Evolutionary conservation across 257 asterid species (phyloP).

Genomic region (Jacaranda mimosifolia): DNA sequence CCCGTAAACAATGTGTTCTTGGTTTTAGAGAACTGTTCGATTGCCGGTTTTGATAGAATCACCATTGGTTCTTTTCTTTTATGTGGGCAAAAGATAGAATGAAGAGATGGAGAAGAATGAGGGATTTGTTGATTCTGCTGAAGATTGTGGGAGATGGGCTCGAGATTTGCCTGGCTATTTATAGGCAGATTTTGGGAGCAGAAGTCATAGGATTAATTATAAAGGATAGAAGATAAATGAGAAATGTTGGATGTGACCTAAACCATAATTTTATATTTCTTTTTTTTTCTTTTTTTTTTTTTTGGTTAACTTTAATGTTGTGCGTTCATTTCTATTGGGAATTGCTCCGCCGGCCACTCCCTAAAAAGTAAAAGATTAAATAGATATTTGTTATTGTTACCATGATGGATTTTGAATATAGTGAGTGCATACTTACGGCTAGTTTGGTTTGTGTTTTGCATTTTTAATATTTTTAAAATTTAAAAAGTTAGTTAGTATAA

Average conservation of each 20-base stretch:
- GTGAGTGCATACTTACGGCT: too few relatives aligned
- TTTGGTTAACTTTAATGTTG: not conserved
- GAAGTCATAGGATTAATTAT: conserved; percentile 24
- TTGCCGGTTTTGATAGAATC: conserved; percentile 54
- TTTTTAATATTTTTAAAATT: too few relatives aligned
- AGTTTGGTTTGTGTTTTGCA: too few relatives aligned
- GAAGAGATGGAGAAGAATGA: not conserved
- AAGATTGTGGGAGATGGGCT: conserved; percentile 1
- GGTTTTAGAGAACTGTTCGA: conserved; percentile 43
- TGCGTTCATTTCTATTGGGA: not conserved
- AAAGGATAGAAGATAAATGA: conserved; percentile 14
- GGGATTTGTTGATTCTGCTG: not conserved
- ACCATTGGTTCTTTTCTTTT: conserved; percentile 45
- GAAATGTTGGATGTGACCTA: conserved; percentile 28
- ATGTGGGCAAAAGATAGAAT: not conserved
- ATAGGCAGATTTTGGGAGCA: conserved; percentile 32
- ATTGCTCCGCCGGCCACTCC: too few relatives aligned
- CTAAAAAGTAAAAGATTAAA: too few relatives aligned
- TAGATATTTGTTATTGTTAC: too few relatives aligned
- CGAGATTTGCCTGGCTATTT: conserved; percentile 36
- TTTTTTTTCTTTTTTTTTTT: not conserved
- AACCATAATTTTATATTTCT: not conserved
- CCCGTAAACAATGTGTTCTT: conserved; percentile 49
- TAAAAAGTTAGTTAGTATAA: too few relatives aligned
- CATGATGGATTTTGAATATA: too few relatives aligned